These are phyloP conservation scores for Ceratocystis huliohia DNA, from an alignment of 2,329 filamentous ascomycete species.

Conservation along the genomic window DNA sequence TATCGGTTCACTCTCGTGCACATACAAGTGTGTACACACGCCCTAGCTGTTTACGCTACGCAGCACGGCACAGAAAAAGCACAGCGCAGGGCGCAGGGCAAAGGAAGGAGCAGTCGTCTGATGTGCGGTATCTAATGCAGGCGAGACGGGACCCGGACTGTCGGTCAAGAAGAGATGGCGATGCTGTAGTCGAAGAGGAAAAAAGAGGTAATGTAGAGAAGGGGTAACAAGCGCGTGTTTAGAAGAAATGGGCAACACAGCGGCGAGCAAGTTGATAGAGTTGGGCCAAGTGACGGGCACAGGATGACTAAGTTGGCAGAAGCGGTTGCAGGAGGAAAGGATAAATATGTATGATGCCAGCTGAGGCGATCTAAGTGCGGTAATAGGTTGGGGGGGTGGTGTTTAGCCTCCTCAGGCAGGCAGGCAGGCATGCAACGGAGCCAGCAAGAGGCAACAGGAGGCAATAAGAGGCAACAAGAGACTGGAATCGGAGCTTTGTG, in stretches of 20 bases:
- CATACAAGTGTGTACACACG: neutral
- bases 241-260: too few relatives aligned
- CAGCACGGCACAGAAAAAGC: neutral
- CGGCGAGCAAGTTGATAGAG: too few relatives aligned
- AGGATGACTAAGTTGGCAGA: neutral
- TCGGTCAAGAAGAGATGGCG: neutral
- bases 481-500: too few relatives aligned
- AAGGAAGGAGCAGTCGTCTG: constrained; percentile 6
- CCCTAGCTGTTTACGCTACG: neutral
- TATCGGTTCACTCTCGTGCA: neutral
- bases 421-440: too few relatives aligned
- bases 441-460: too few relatives aligned
- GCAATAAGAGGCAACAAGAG: too few relatives aligned
- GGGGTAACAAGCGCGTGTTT: too few relatives aligned
- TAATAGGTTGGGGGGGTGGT: neutral
- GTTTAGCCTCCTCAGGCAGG: too few relatives aligned
- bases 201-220: neutral
- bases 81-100: constrained; percentile 1
- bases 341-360: neutral
- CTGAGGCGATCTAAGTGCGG: neutral
- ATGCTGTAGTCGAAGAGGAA: neutral
- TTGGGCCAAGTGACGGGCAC: neutral
- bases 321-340: neutral
- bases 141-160: neutral
- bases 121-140: neutral